A percentile compares a stretch with the other conserved stretches of the same genome.
Conservation (phyloP, 139 green algal species). For the Pycnococcus provasolii region DNA sequence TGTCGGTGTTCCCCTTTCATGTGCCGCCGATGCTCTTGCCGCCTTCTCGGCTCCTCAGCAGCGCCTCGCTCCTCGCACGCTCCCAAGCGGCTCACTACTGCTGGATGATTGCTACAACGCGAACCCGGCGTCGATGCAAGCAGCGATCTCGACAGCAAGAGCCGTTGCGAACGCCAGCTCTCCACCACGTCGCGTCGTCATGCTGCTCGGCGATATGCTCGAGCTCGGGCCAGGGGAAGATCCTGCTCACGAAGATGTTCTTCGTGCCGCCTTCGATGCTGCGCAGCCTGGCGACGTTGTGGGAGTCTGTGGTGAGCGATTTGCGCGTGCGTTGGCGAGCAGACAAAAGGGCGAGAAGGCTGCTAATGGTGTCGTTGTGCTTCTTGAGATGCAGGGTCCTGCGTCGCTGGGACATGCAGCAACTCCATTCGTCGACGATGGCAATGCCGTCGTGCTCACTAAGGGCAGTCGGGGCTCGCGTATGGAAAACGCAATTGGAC, state of each 20-base stretch:
- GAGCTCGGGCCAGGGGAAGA: slow-evolving; percentile 9
- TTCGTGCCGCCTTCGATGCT: neutral
- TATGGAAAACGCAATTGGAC: neutral
- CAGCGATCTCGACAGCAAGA: slow-evolving; percentile 7
- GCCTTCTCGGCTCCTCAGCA: neutral
- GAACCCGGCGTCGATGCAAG: slow-evolving; percentile 17
- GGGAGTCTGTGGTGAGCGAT: neutral
- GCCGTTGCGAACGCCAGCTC: neutral
- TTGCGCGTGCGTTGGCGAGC: neutral
- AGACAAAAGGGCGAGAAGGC: neutral
- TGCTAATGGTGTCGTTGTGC: neutral
- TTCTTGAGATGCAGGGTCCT: neutral
- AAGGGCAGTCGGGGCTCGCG: slow-evolving; percentile 16
- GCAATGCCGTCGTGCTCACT: slow-evolving; percentile 13
- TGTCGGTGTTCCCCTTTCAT: neutral
- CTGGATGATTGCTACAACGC: slow-evolving; percentile 30
- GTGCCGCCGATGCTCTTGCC: neutral
- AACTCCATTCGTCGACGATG: neutral
- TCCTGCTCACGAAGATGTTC: neutral
- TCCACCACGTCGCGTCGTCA: neutral
- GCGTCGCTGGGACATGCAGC: neutral
- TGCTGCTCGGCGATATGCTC: slow-evolving; percentile 27
- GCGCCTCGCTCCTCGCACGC: neutral
- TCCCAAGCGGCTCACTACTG: slow-evolving; percentile 6
- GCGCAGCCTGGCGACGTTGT: neutral